Conservation (phyloP, 2,329 filamentous ascomycete genomes). For the Fusarium sp. region DNA sequence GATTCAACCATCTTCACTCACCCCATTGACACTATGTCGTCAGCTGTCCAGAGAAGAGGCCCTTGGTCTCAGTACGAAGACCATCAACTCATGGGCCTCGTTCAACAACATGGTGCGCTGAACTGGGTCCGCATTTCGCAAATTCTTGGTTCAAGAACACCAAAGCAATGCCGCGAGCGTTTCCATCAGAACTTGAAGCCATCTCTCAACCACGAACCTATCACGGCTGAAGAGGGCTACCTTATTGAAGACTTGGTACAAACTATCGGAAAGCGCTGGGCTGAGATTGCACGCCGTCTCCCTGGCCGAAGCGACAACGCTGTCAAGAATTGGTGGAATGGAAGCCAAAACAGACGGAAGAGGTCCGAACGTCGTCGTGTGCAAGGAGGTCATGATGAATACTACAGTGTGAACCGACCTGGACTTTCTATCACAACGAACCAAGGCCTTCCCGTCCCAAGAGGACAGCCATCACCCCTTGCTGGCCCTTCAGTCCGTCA, state of each 20-base stretch:
- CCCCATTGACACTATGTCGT: conserved; percentile 24
- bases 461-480: conserved; percentile 30
- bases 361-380: conserved; percentile 58
- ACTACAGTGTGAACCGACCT: conserved; percentile 42
- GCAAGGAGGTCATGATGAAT: conserved; percentile 36
- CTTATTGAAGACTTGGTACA: conserved; percentile 81
- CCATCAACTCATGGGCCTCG: conserved; percentile 73
- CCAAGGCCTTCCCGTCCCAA: conserved; percentile 27
- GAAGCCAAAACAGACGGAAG: conserved; percentile 83
- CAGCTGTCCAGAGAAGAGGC: conserved; percentile 63
- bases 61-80: conserved; percentile 88
- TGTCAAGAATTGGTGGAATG: conserved; percentile 99
- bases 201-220: conserved; percentile 76
- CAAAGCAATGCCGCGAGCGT: conserved; percentile 94
- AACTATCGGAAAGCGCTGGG: conserved; percentile 88
- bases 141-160: conserved; percentile 79
- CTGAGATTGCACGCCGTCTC: conserved; percentile 86
- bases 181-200: conserved; percentile 94
- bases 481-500: conserved; percentile 39
- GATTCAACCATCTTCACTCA: not conserved
- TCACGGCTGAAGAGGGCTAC: conserved; percentile 75
- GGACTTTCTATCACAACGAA: conserved; percentile 47
- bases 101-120: conserved; percentile 76
- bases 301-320: conserved; percentile 92
- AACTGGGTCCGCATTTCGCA: conserved; percentile 93